A percentile compares a stretch with the other conserved stretches of the same genome.
These are phyloP conservation scores for Penicillium sp. DNA, from an alignment of 2,329 filamentous ascomycete genomes.

Conservation along the genomic window DNA sequence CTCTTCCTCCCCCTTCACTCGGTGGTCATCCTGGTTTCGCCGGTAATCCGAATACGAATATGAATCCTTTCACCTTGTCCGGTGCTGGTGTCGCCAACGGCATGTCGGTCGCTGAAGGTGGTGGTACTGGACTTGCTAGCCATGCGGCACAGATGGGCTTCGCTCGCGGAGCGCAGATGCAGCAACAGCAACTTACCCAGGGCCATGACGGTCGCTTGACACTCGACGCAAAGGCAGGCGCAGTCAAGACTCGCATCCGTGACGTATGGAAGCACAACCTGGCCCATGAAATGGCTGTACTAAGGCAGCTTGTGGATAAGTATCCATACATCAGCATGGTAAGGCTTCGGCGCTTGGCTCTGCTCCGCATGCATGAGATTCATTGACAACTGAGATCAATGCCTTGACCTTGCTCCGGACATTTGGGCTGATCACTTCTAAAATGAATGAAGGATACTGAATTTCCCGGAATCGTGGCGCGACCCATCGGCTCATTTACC, in stretches of 20 bases:
- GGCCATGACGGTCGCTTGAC: constrained; percentile 49
- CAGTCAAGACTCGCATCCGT: constrained; percentile 72
- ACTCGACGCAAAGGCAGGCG: constrained; percentile 51
- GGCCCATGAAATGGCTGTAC: constrained; percentile 77
- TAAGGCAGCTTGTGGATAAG: constrained; percentile 77
- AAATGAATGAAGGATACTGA: constrained; percentile 69
- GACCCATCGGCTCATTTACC: constrained; percentile 89
- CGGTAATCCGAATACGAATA: constrained; percentile 57
- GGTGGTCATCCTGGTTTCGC: constrained; percentile 65
- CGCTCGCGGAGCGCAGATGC: constrained; percentile 63
- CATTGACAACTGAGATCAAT: neutral
- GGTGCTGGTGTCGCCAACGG: constrained; percentile 49
- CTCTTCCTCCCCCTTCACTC: constrained; percentile 53
- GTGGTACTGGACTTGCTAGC: constrained; percentile 68
- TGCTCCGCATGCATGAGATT: neutral
- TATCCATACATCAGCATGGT: constrained; percentile 99
- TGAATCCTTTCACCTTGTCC: constrained; percentile 58
- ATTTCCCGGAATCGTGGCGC: constrained; percentile 93
- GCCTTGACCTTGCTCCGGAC: neutral
- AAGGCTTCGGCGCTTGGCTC: constrained; percentile 31
- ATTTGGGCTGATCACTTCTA: constrained; percentile 11
- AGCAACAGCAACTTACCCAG: constrained; percentile 50
- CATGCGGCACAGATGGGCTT: constrained; percentile 87
- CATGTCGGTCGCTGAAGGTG: constrained; percentile 53
- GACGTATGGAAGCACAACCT: constrained; percentile 95